Evolutionary conservation across 441 rosid genomes (phyloP).

Genomic region (Eruca vesicaria): DNA sequence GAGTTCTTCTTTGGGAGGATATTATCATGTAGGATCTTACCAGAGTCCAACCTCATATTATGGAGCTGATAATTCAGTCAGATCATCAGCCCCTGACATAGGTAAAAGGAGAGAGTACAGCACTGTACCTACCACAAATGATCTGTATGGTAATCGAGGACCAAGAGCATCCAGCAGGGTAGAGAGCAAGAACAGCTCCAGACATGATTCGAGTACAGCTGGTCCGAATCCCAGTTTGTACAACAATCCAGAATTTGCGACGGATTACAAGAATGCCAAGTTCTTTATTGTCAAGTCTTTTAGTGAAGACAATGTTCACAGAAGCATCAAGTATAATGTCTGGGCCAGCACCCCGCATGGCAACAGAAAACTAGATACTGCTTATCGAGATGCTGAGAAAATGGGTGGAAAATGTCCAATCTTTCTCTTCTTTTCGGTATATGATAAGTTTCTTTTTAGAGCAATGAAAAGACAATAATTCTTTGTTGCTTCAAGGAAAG

Average conservation of each 20-base stretch:
- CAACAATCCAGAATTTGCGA: slow-evolving; percentile 53
- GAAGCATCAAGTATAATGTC: slow-evolving; percentile 70
- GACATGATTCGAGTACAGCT: slow-evolving; percentile 39
- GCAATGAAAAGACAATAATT: too few species aligned
- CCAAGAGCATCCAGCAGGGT: slow-evolving; percentile 65
- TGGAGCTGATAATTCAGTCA: slow-evolving; percentile 48
- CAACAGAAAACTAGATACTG: slow-evolving; percentile 69
- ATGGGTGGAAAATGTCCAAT: slow-evolving; percentile 53
- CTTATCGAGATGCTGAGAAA: slow-evolving; percentile 62
- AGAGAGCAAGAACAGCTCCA: slow-evolving; percentile 49
- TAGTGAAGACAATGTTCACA: slow-evolving; percentile 86
- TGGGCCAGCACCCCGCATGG: slow-evolving; percentile 93
- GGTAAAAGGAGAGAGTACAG: slow-evolving; percentile 63
- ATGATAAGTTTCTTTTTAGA: too few species aligned
- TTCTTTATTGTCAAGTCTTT: slow-evolving; percentile 77
- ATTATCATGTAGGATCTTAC: slow-evolving; percentile 48
- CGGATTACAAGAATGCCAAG: slow-evolving; percentile 58
- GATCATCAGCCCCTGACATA: slow-evolving; percentile 44
- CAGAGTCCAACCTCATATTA: slow-evolving; percentile 47
- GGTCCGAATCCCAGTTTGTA: slow-evolving; percentile 41
- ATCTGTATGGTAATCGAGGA: slow-evolving; percentile 68
- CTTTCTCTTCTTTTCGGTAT: slow-evolving; percentile 68
- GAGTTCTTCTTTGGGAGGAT: slow-evolving; percentile 49
- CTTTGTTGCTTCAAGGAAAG: background rate
- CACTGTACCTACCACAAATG: slow-evolving; percentile 43